These are phyloP conservation scores for Leccinum fuscescens DNA, from an alignment of 1,284 basidiomycete genomes.

Conservation along the genomic window DNA sequence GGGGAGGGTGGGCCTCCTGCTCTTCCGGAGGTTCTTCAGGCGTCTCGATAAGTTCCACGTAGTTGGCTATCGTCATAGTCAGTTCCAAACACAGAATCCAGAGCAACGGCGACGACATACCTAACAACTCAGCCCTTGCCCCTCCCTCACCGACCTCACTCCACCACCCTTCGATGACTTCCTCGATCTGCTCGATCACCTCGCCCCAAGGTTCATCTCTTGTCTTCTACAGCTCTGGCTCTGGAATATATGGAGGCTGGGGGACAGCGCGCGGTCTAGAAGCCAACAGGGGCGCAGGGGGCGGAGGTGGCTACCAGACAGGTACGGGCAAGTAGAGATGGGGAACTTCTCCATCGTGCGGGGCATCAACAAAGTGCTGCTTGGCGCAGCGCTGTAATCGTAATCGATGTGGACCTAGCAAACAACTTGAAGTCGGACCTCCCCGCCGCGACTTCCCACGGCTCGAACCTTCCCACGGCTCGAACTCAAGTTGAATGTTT, in stretches of 20 bases:
- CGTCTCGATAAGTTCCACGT: constrained; percentile 69
- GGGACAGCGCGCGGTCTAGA: constrained; percentile 28
- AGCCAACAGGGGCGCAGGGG: constrained; percentile 34
- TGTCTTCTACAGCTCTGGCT: constrained; percentile 65
- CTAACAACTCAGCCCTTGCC: constrained; percentile 66
- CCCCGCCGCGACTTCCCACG: constrained; percentile 56
- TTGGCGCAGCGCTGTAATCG: constrained; percentile 16
- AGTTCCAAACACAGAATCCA: not conserved
- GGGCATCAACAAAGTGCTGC: constrained; percentile 7
- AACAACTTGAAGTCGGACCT: constrained; percentile 35
- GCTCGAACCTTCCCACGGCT: constrained; percentile 44
- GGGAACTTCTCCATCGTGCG: constrained; percentile 15
- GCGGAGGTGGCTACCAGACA: constrained; percentile 24
- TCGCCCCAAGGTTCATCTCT: constrained; percentile 84
- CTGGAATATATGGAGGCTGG: constrained; percentile 30
- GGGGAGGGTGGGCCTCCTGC: constrained; percentile 36
- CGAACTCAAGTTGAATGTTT: constrained; percentile 36
- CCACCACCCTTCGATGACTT: constrained; percentile 87
- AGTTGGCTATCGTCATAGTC: constrained; percentile 57
- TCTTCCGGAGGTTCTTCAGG: constrained; percentile 39
- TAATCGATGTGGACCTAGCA: constrained; percentile 15
- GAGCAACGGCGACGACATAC: constrained; percentile 37
- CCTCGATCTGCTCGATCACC: constrained; percentile 77
- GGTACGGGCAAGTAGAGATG: constrained; percentile 45
- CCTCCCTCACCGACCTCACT: constrained; percentile 66